phyloP scores from a whole-genome alignment of 768 basidiomycete species.

The Lentinula guzmanii region DNA sequence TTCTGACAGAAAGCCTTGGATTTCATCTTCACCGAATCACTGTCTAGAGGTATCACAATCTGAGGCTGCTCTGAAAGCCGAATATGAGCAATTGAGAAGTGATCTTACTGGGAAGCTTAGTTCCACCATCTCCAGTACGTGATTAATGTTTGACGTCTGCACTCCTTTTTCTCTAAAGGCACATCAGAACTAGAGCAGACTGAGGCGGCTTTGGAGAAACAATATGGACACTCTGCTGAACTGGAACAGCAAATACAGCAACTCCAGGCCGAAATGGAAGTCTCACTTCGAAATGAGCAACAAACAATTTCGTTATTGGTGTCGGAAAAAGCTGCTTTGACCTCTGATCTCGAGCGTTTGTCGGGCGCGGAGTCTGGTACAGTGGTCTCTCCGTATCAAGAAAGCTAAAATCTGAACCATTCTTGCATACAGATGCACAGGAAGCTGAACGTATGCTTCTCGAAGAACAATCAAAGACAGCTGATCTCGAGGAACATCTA shows the following conservation, averaged over 20 bases:
- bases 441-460: conserved; percentile 34
- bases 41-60: conserved; percentile 23
- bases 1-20: neutral
- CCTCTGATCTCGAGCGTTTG: conserved; percentile 51
- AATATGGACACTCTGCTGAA: conserved; percentile 22
- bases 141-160: neutral
- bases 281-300: conserved; percentile 47
- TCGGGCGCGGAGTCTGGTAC: conserved; percentile 58
- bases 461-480: conserved; percentile 33
- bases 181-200: conserved; percentile 5
- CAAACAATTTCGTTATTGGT: conserved; percentile 76
- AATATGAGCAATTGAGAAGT: neutral
- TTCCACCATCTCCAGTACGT: neutral
- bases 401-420: neutral
- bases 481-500: conserved; percentile 34
- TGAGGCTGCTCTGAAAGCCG: conserved; percentile 14
- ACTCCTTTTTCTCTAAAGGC: neutral
- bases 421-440: conserved; percentile 32
- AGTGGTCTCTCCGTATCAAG: conserved; percentile 11
- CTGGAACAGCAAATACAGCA: conserved; percentile 24
- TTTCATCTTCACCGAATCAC: neutral
- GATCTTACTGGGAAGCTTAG: neutral
- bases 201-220: conserved; percentile 22
- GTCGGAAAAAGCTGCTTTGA: conserved; percentile 60
- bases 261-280: conserved; percentile 26